Conservation (phyloP, 495 filamentous ascomycete species). For the Recurvomyces mirabilis region DNA sequence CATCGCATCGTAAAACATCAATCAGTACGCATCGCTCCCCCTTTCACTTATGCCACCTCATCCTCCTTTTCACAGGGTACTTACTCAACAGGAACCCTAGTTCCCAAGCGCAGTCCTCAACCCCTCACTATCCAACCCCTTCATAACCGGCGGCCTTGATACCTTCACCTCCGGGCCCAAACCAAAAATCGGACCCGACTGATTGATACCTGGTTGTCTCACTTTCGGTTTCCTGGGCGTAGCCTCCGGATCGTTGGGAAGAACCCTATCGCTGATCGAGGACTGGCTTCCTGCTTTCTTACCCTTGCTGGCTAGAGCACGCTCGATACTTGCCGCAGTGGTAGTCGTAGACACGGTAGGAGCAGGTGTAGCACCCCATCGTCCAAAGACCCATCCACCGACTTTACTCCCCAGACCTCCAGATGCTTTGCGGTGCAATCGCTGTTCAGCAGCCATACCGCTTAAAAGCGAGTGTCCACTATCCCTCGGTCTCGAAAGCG, state of each 20-base stretch:
- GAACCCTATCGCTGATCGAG: background rate
- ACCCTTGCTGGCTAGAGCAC: too few relatives aligned
- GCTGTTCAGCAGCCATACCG: conserved; percentile 23
- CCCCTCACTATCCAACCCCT: conserved; percentile 29
- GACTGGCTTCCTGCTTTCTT: background rate
- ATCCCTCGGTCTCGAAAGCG: conserved; percentile 15
- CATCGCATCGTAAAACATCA: background rate
- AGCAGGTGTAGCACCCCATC: conserved; percentile 28
- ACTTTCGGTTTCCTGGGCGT: conserved; percentile 15
- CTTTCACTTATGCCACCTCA: background rate
- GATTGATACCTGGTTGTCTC: conserved; percentile 29
- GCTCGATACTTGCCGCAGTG: too few relatives aligned
- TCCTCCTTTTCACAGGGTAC: background rate
- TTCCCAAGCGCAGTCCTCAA: conserved; percentile 23
- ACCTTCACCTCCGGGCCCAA: conserved; percentile 21
- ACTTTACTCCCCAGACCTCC: conserved; percentile 22
- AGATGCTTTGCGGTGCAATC: conserved; percentile 1
- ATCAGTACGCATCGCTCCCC: background rate
- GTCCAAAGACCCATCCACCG: conserved; percentile 31
- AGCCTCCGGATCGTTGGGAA: conserved; percentile 2
- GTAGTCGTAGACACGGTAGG: conserved; percentile 8
- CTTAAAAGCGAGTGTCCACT: conserved; percentile 21
- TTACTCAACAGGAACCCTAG: background rate
- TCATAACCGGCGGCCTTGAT: conserved; percentile 20
- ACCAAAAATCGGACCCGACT: conserved; percentile 27